Conservation (phyloP, 139 green algal genomes). For the Monoraphidium neglectum region DNA sequence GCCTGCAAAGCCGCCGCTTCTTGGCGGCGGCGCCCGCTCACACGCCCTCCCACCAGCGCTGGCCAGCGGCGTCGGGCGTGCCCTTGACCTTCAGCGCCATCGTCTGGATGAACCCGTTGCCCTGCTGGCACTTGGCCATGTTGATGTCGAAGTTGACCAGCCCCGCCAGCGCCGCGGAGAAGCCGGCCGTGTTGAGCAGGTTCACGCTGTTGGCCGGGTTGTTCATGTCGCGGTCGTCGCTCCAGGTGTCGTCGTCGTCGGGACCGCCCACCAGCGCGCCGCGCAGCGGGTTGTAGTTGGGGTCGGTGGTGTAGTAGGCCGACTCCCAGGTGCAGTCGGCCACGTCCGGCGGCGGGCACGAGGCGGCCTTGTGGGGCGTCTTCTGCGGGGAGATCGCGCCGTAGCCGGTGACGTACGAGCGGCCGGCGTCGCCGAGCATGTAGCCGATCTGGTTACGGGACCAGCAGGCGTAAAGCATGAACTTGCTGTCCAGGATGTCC, state of each 20-base stretch:
- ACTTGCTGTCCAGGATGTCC: constrained; percentile 28
- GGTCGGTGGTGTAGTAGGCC: constrained; percentile 40
- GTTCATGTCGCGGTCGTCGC: constrained; percentile 40
- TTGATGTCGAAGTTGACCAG: constrained; percentile 37
- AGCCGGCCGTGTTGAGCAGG: constrained; percentile 36
- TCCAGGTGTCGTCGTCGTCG: constrained; percentile 29
- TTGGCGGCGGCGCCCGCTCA: no score
- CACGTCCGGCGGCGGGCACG: constrained; percentile 30
- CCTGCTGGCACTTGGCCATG: constrained; percentile 44
- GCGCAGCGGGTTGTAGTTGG: constrained; percentile 35
- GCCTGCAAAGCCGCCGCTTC: no score
- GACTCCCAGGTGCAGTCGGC: constrained; percentile 41
- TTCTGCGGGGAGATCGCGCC: constrained; percentile 31
- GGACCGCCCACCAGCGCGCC: constrained; percentile 34
- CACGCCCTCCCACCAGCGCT: constrained; percentile 38
- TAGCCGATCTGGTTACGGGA: constrained; percentile 38
- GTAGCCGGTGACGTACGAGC: constrained; percentile 36
- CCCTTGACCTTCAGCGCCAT: constrained; percentile 35
- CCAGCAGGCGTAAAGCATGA: constrained; percentile 41
- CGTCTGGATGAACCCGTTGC: constrained; percentile 39
- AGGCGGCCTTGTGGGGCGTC: constrained; percentile 34
- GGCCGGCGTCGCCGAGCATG: constrained; percentile 37
- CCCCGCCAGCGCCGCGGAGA: constrained; percentile 24
- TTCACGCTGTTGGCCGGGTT: constrained; percentile 30
- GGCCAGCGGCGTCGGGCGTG: constrained; percentile 27